Base-by-base conservation (phyloP, 768 basidiomycete genomes). In the Punctularia strigosozonata region DNA sequence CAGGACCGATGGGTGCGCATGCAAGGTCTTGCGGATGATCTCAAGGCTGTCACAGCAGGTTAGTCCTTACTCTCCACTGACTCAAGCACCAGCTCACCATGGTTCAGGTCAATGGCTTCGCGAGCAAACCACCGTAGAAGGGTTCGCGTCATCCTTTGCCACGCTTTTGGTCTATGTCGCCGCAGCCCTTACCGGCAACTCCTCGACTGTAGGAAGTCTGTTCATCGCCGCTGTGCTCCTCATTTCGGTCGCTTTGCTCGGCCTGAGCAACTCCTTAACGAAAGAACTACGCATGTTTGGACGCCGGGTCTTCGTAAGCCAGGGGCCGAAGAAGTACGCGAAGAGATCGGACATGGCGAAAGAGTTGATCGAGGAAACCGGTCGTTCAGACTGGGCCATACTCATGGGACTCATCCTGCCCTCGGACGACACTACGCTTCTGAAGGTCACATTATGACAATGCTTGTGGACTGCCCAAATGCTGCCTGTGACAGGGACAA, bases 1-100 rank as follows among this genome's bases (percentile, higher is more conserved):
- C 42, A 43, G 31, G 42, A 43, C 31, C 37, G 42, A n/a, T 43
- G 42, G 42, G 22, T 43, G 5, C 38, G 42, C 23, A 38, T 43
- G 42, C 6, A 23, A 20, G 42, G 42, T 12, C 22, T n/a, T 8
- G 17, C 35, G 4, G 21, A 35, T 22, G 42, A 43, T 19, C 19
- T 43, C 31, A 43, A 43, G 32, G 23, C 25, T 13, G 42, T 43
- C 5, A 39, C 42, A 5, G 28, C 42, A 17, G 42, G 42, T n/a
- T n/a, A n/a, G n/a, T n/a, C n/a, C n/a, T n/a, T n/a, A n/a, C n/a
- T n/a, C n/a, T n/a, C n/a, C n/a, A n/a, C n/a, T n/a, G n/a, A n/a
- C n/a, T n/a, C n/a, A n/a, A n/a, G n/a, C n/a, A n/a, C n/a, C n/a
- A n/a, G n/a, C n/a, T n/a, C n/a, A n/a, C n/a, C n/a, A n/a, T n/a